Percentiles rank a stretch among this genome's conserved stretches.
Conservation (phyloP, 2,329 filamentous ascomycete genomes). For the Fusarium subglutinans region DNA sequence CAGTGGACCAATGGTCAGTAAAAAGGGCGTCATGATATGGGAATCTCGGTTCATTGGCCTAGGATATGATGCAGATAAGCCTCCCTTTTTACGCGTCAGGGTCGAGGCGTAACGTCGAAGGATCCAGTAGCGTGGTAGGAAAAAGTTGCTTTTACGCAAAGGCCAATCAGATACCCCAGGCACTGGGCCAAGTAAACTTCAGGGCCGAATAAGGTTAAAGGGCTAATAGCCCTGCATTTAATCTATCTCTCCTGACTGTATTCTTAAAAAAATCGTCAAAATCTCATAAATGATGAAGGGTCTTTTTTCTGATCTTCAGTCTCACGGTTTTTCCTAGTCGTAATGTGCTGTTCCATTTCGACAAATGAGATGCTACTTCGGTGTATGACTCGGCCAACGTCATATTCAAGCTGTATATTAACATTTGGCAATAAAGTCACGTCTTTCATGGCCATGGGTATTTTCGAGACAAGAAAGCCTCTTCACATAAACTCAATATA, state of each 20-base stretch:
- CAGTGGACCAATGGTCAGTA: not conserved
- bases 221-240: not conserved
- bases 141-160: not conserved
- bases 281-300: not conserved
- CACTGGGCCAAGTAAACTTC: not conserved
- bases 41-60: too few relatives aligned
- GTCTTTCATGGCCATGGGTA: not conserved
- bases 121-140: not conserved
- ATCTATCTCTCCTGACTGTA: not conserved
- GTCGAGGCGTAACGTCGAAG: not conserved
- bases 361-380: not conserved
- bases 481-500: accelerated
- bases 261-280: not conserved
- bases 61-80: not conserved
- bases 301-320: not conserved
- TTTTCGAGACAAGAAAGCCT: accelerated
- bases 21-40: not conserved
- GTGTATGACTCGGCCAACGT: not conserved
- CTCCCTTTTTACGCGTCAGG: not conserved
- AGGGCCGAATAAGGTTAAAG: not conserved
- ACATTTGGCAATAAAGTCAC: not conserved
- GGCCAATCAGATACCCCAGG: not conserved
- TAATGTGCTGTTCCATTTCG: not conserved
- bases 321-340: not conserved
- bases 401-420: not conserved